Conservation (phyloP, 768 basidiomycete genomes). For the Suillus americanus region DNA sequence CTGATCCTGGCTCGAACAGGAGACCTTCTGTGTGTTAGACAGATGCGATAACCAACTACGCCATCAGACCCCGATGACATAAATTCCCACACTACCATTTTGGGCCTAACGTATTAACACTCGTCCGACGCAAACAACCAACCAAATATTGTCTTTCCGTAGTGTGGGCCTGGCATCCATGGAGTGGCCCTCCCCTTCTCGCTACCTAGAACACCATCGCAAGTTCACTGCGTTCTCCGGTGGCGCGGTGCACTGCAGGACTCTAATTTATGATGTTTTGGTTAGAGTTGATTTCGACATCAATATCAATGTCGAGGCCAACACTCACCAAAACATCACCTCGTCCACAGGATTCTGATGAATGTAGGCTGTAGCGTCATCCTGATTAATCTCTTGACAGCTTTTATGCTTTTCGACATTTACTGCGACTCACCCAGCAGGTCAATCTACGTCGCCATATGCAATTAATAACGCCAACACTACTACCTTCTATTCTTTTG, state of each 20-base stretch:
- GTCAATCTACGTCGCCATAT: background rate
- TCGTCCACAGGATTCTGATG: background rate
- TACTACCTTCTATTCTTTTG: background rate
- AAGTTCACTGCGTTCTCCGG: background rate
- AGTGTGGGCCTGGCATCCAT: background rate
- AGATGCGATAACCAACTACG: slow-evolving; percentile 71
- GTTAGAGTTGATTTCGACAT: no score
- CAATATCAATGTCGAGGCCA: background rate
- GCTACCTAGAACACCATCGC: background rate
- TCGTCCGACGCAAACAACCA: no score
- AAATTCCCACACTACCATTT: background rate
- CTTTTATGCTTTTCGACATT: background rate
- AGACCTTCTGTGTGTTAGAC: slow-evolving; percentile 67
- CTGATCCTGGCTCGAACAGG: slow-evolving; percentile 1
- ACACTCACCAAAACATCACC: background rate
- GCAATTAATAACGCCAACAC: background rate
- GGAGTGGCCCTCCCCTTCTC: background rate
- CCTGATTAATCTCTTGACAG: background rate
- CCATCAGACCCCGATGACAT: slow-evolving; percentile 10
- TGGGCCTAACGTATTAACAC: background rate
- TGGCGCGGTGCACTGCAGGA: background rate
- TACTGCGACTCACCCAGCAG: background rate
- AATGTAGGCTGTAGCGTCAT: background rate
- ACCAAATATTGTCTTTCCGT: no score
- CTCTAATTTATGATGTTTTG: background rate